Evolutionary conservation across 352 stramenopile species (phyloP).

Genomic region (Globisporangium canariense): DNA sequence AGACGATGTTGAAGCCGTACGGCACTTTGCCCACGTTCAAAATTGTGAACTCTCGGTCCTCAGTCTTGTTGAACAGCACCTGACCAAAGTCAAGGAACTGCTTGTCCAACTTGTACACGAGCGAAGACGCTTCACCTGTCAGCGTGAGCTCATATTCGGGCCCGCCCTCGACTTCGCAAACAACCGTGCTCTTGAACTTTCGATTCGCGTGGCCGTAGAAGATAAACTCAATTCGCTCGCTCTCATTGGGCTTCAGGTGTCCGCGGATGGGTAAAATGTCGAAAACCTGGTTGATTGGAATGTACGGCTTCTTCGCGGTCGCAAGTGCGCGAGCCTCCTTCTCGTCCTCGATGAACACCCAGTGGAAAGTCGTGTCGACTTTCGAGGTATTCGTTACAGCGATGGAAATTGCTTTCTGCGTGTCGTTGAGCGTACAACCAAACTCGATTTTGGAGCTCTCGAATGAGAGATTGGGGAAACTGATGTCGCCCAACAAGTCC

Average conservation of each 20-base stretch:
- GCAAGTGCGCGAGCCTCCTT: slow-evolving; percentile 52
- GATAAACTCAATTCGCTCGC: slow-evolving; percentile 90
- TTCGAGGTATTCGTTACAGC: slow-evolving; percentile 89
- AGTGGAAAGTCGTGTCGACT: slow-evolving; percentile 86
- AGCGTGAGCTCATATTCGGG: slow-evolving; percentile 92
- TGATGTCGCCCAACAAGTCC: slow-evolving; percentile 89
- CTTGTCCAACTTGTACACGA: slow-evolving; percentile 91
- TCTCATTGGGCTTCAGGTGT: slow-evolving; percentile 80
- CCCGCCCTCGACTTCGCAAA: slow-evolving; percentile 92
- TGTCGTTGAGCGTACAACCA: slow-evolving; percentile 95
- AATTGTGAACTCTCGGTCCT: slow-evolving; percentile 92
- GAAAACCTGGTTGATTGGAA: slow-evolving; percentile 93
- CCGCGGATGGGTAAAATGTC: slow-evolving; percentile 93
- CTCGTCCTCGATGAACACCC: slow-evolving; percentile 94
- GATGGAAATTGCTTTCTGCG: slow-evolving; percentile 85
- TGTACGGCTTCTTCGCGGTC: slow-evolving; percentile 79
- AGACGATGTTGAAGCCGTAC: slow-evolving; percentile 77
- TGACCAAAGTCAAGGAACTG: slow-evolving; percentile 91
- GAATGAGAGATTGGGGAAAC: slow-evolving; percentile 94
- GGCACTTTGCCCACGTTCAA: slow-evolving; percentile 92
- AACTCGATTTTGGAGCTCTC: slow-evolving; percentile 91
- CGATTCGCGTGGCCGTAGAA: slow-evolving; percentile 93
- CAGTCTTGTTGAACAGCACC: slow-evolving; percentile 90
- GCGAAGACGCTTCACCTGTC: slow-evolving; percentile 87
- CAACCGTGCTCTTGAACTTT: slow-evolving; percentile 86